These are phyloP conservation scores for Hygrocybe coccinea DNA, from an alignment of 768 basidiomycete genomes.

Conservation along the genomic window DNA sequence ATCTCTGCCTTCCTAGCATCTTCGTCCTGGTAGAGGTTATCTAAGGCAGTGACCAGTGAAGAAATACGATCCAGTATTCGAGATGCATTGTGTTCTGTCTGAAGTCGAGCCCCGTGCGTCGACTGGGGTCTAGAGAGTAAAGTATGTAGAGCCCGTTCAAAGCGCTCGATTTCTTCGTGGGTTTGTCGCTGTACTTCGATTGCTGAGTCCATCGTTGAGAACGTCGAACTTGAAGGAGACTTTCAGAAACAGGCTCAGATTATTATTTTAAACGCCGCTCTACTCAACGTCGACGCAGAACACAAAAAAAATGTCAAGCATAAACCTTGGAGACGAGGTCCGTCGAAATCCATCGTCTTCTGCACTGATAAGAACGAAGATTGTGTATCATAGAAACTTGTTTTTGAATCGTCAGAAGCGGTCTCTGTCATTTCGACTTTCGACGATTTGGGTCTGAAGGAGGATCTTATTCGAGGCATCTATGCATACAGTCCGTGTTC, in stretches of 20 bases:
- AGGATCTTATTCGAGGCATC: slow-evolving; percentile 92
- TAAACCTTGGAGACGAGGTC: slow-evolving; percentile 84
- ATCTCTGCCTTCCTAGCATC: slow-evolving; percentile 66
- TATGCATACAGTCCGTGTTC: slow-evolving; percentile 87
- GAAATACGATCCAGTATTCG: slow-evolving; percentile 85
- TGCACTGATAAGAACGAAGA: neutral
- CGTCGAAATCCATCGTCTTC: slow-evolving; percentile 22
- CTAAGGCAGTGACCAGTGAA: slow-evolving; percentile 59
- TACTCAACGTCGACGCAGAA: slow-evolving; percentile 28
- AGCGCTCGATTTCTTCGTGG: slow-evolving; percentile 93
- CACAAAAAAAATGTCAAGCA: slow-evolving; percentile 69
- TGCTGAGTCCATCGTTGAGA: slow-evolving; percentile 75
- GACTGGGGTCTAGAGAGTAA: slow-evolving; percentile 66
- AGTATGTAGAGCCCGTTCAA: slow-evolving; percentile 80
- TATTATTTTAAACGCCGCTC: neutral
- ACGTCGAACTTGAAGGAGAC: neutral
- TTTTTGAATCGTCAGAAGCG: slow-evolving; percentile 92
- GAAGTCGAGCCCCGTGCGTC: slow-evolving; percentile 59
- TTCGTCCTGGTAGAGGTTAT: slow-evolving; percentile 73
- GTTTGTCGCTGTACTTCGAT: slow-evolving; percentile 92
- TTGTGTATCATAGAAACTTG: slow-evolving; percentile 60
- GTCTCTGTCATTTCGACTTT: slow-evolving; percentile 86
- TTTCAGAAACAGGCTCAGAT: too few relatives aligned
- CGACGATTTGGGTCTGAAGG: slow-evolving; percentile 87
- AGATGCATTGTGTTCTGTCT: slow-evolving; percentile 84